Percentiles rank a stretch among this genome's conserved stretches.
Evolutionary conservation across 2,329 filamentous ascomycete species (phyloP).

Genomic region (Colletotrichum sp.): DNA sequence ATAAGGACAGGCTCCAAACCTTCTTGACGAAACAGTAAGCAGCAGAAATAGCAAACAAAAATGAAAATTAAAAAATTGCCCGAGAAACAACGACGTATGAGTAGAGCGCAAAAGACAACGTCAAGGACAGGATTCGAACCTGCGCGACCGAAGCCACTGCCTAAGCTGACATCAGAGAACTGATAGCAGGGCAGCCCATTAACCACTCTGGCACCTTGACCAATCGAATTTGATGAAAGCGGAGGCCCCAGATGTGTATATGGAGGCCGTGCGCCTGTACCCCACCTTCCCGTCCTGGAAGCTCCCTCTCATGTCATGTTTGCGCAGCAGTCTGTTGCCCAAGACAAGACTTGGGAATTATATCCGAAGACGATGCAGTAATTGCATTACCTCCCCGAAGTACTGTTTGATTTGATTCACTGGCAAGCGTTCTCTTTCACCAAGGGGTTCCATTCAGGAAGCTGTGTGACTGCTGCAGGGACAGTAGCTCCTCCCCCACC

Average conservation of each 20-base stretch:
- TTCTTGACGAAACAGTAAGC: no score
- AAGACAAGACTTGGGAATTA: neutral
- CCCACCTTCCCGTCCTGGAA: neutral
- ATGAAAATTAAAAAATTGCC: no score
- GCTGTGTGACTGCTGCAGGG: neutral
- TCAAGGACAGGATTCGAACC: slow-evolving; percentile 14
- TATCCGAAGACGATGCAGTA: neutral
- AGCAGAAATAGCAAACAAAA: no score
- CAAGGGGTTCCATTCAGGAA: neutral
- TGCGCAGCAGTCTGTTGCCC: neutral
- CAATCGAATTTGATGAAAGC: neutral
- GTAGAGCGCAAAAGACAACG: neutral
- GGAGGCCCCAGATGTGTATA: neutral
- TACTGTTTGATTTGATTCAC: neutral
- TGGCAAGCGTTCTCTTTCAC: fast-evolving
- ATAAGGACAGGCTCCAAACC: no score
- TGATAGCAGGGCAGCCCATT: slow-evolving; percentile 12
- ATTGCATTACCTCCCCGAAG: neutral
- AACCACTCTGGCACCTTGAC: slow-evolving; percentile 14
- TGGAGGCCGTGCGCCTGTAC: neutral
- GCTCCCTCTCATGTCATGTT: neutral
- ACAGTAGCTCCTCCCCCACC: neutral
- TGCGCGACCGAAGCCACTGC: slow-evolving; percentile 13
- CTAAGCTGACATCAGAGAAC: neutral
- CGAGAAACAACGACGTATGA: no score